Base-by-base conservation (phyloP, 306 rosid species). In the Gastrolobium villosum region DNA sequence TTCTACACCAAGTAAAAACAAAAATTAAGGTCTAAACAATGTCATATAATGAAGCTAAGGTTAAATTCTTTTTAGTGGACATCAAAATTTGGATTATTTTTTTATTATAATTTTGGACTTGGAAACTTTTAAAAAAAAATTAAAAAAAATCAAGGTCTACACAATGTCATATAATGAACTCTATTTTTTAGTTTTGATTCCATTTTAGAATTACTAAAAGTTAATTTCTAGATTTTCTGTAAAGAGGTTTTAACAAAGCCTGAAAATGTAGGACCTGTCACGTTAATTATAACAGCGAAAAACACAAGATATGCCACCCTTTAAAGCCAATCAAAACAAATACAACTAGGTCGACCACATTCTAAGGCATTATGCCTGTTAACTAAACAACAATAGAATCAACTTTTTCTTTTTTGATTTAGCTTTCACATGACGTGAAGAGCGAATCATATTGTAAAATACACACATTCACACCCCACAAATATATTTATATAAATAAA, bases 341-440 rank as follows among this genome's bases (percentile, higher is more conserved):
- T 26, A 36, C 10, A 36, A 11, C 13, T 14, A n/a, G 67, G 5
- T 59, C 5, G 5, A 20, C 61, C 32, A 68, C 6, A 69, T 59
- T 56, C 50, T 34, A 39, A 79, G 54, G 77, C 71, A 69, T 59
- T 34, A 7, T 32, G 36, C 32, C 60, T 48, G 31, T 35, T 20
- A 20, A 57, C 35, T 35, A 75, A 63, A 34, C 3, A 52, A 13
- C 34, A 20, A 39, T 1, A 54, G 8, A 5, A n/a, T 28, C 11
- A 43, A 65, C 74, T 14, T 13, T 46, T 69, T 6, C 37, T 34
- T 14, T 20, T 55, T 2, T 7, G 15, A 13, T 62, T 69, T 49
- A 6, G 39, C 63, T 70, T 76, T 76, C 79, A 53, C 84, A 37
- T 43, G 63, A 70, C 15, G 43, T 41, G 54, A 43, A 32, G 43